Conservation (phyloP, 2,329 filamentous ascomycete species). For the Diplodia seriata region DNA sequence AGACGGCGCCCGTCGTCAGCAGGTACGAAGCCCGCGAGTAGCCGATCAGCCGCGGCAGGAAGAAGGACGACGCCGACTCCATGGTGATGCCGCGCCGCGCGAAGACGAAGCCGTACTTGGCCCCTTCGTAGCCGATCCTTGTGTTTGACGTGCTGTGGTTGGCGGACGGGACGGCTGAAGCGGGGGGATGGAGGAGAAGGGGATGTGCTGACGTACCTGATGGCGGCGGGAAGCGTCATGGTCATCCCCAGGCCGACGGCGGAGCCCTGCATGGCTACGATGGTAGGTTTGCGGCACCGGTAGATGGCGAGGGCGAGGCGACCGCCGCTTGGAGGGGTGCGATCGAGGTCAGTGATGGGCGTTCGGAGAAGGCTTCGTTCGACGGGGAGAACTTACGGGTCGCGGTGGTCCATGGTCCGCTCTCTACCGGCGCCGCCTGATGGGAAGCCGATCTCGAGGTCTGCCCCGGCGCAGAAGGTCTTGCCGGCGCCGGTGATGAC, state of each 20-base stretch:
- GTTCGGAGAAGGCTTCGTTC: neutral
- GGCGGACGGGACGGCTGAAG: too few species aligned
- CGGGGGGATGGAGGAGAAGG: too few species aligned
- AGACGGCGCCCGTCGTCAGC: constrained; percentile 33
- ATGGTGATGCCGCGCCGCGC: constrained; percentile 33
- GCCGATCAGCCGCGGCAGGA: constrained; percentile 35
- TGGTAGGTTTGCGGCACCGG: constrained; percentile 64
- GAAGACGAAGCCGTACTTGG: constrained; percentile 35
- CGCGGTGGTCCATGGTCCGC: constrained; percentile 39
- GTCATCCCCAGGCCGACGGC: constrained; percentile 69
- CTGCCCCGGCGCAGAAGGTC: constrained; percentile 34
- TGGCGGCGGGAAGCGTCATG: constrained; percentile 59
- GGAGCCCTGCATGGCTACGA: constrained; percentile 65
- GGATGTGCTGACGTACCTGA: too few species aligned
- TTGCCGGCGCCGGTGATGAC: constrained; percentile 34
- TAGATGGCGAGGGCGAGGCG: constrained; percentile 63
- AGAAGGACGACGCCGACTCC: constrained; percentile 34
- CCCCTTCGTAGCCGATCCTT: neutral
- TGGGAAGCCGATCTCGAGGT: constrained; percentile 31
- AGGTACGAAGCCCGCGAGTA: constrained; percentile 33
- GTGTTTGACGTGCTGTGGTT: neutral
- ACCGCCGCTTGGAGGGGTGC: constrained; percentile 52
- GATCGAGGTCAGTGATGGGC: constrained; percentile 46
- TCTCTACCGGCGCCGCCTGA: constrained; percentile 15
- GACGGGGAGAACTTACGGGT: neutral